A percentile compares a stretch with the other conserved stretches of the same genome.
These are phyloP conservation scores for Porodaedalea pini DNA, from an alignment of 1,284 basidiomycete species.

Conservation along the genomic window DNA sequence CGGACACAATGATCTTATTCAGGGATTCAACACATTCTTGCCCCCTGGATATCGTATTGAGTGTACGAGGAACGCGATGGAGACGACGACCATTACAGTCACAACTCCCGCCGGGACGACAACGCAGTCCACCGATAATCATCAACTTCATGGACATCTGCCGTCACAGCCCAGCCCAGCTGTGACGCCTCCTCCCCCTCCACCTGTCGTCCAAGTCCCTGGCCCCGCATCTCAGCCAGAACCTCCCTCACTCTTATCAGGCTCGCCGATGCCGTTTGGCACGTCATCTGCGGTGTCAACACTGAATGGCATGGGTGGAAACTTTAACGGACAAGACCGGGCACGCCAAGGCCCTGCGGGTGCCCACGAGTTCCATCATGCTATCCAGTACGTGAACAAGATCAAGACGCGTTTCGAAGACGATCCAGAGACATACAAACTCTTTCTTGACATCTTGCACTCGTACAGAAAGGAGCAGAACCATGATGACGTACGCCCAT, in stretches of 20 bases:
- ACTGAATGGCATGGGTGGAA: constrained; percentile 23
- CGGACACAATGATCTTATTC: constrained; percentile 90
- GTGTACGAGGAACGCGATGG: constrained; percentile 71
- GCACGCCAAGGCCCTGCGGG: constrained; percentile 39
- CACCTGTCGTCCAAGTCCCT: constrained; percentile 21
- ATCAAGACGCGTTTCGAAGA: constrained; percentile 94
- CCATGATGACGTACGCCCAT: constrained; percentile 75
- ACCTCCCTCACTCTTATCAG: constrained; percentile 20
- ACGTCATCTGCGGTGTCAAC: constrained; percentile 24
- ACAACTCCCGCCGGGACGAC: constrained; percentile 90
- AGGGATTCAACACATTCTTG: constrained; percentile 99
- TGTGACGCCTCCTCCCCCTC: constrained; percentile 22
- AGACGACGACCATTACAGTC: constrained; percentile 83
- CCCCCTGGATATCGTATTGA: constrained; percentile 97
- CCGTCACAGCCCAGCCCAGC: constrained; percentile 32
- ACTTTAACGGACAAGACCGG: constrained; percentile 23
- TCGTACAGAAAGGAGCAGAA: constrained; percentile 95
- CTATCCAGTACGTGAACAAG: constrained; percentile 97
- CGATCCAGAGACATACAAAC: constrained; percentile 95
- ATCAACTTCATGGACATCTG: constrained; percentile 34
- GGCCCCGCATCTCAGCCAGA: neutral
- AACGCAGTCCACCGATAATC: constrained; percentile 42
- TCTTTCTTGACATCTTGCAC: constrained; percentile 97
- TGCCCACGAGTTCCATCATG: constrained; percentile 88
- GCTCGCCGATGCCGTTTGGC: constrained; percentile 30